Base-by-base conservation (phyloP, 2,329 filamentous ascomycete genomes). In the Myriosclerotinia scirpicola region DNA sequence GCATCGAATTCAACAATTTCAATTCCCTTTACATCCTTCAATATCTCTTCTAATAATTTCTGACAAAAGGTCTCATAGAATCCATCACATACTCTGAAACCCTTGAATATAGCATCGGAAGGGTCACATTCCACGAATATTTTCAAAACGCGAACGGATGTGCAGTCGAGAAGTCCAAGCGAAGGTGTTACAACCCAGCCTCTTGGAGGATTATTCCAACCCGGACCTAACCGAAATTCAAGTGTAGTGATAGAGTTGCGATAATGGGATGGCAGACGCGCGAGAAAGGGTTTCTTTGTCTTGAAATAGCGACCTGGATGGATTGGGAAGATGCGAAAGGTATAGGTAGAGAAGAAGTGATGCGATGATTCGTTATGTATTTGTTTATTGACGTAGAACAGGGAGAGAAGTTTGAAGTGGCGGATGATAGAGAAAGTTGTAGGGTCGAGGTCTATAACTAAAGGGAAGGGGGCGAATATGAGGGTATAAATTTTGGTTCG, bases 81-180 rank as follows among this genome's bases (percentile, higher is more conserved):
- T 1, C 87, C 85, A 36, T 88, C 83, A 36, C 84, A 82, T 64
- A 69, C 70, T 30, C 74, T 70, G 72, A 90, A 93, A 0, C 89
- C 90, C 65, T 85, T 84, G 72, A 91, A 92, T 26, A 87, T 79
- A 38, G 81, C 82, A 71, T 89, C 84, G 63, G 87, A 90, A 0
- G 90, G 90, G 73, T 93, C 90, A 69, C 84, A 85, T 76, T 93
- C 87, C 34, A 92, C 85, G 73, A 90, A 90, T 14, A 93, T 83
- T 36, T 83, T 85, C 58, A 93, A 76, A 17, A 80, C 81, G 40
- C 83, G 81, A 26, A 90, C 83, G 58, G 82, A 85, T 66, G 78
- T 77, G 75, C 87, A 90, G 61, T 91, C 87, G 1, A 75, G 71
- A 8, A 93, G 80, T 0, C 90, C 89, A 0, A 93, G 80, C 1